A percentile compares a stretch with the other conserved stretches of the same genome.
phyloP scores from a whole-genome alignment of 495 filamentous ascomycete genomes.

The Xanthoparmelia taractica region DNA sequence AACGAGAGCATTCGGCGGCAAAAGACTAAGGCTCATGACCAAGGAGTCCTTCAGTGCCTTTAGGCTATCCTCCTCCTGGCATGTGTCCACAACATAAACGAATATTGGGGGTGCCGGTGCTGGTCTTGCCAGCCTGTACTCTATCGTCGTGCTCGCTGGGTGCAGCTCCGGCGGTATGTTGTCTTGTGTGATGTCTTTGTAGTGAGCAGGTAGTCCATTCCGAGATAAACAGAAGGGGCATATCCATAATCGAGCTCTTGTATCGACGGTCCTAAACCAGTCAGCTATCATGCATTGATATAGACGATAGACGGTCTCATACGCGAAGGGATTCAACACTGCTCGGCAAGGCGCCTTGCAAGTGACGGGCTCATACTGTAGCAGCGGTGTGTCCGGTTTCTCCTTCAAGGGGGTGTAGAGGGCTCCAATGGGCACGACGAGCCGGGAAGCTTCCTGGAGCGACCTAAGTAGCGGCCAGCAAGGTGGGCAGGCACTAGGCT shows the following conservation, averaged over 20 bases:
- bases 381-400: constrained; percentile 77
- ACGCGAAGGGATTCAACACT: constrained; percentile 96
- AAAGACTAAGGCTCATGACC: constrained; percentile 90
- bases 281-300: constrained; percentile 19
- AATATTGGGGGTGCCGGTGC: constrained; percentile 95
- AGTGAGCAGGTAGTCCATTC: constrained; percentile 91
- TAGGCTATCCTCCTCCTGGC: constrained; percentile 96
- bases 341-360: constrained; percentile 96
- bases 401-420: constrained; percentile 96
- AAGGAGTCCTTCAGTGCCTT: constrained; percentile 92
- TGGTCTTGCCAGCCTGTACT: constrained; percentile 88
- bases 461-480: constrained; percentile 20
- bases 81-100: constrained; percentile 95
- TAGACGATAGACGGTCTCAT: constrained; percentile 26
- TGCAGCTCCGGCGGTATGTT: constrained; percentile 94
- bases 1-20: constrained; percentile 89
- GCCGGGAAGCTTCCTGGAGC: constrained; percentile 81
- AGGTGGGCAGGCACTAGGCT: constrained; percentile 25
- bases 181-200: constrained; percentile 96
- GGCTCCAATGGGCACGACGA: constrained; percentile 95
- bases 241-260: constrained; percentile 92
- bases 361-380: constrained; percentile 95
- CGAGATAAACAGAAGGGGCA: constrained; percentile 96
- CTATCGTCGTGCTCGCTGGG: constrained; percentile 89
- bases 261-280: constrained; percentile 74